A percentile compares a stretch with the other conserved stretches of the same genome.
Conservation (phyloP, 2,329 filamentous ascomycete species). For the Penicillium palitans region DNA sequence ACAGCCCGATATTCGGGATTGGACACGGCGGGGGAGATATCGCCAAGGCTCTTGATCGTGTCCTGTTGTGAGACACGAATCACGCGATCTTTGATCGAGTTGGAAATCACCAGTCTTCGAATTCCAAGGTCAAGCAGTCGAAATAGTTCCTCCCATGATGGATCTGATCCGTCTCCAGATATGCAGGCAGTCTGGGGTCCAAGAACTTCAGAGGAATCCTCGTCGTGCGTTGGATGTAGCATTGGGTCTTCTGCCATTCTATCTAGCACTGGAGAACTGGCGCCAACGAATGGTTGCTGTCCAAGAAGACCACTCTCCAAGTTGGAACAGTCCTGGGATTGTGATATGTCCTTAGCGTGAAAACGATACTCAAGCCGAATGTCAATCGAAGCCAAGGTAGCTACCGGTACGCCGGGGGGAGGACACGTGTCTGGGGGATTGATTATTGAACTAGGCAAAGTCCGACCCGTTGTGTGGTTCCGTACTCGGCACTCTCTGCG, state of each 20-base stretch:
- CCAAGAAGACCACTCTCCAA: neutral
- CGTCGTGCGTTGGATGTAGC: neutral
- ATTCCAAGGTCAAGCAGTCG: constrained; percentile 32
- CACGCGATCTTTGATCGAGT: neutral
- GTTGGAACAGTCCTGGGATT: too few species aligned
- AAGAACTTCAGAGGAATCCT: neutral
- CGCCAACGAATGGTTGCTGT: neutral
- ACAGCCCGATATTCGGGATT: constrained; percentile 35
- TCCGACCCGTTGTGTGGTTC: neutral
- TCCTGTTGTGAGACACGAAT: constrained; percentile 5
- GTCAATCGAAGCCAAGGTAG: constrained; percentile 24
- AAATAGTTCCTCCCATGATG: constrained; percentile 7
- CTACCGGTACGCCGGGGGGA: constrained; percentile 18
- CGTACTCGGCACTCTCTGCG: constrained; percentile 8
- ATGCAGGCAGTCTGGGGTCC: neutral
- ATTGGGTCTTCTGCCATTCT: neutral
- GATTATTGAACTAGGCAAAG: constrained; percentile 21
- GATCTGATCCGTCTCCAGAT: neutral
- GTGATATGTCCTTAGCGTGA: neutral
- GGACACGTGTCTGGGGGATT: constrained; percentile 17
- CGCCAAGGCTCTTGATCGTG: constrained; percentile 20
- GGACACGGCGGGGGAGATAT: constrained; percentile 34
- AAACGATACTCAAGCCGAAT: constrained; percentile 21
- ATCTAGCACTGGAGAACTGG: neutral
- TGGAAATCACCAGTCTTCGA: constrained; percentile 19